Percentiles rank a stretch among this genome's conserved stretches.
These are phyloP conservation scores for Alternaria sp. DNA, from an alignment of 2,329 filamentous ascomycete species.

Conservation along the genomic window DNA sequence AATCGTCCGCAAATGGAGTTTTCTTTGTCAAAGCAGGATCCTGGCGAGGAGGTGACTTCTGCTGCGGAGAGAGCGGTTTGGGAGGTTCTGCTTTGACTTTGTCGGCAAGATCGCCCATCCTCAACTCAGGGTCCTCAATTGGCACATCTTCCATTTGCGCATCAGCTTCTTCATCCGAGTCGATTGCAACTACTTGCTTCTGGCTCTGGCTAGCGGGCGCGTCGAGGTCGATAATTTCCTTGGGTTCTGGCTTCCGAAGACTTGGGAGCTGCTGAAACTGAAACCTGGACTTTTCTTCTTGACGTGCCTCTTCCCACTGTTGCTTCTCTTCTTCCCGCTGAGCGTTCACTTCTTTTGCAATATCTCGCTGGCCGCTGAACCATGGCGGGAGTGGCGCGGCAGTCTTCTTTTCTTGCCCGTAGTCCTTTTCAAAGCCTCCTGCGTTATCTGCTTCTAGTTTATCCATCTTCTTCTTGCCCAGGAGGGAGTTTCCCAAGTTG, in stretches of 20 bases:
- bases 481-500: slow-evolving; percentile 71
- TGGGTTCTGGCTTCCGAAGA: slow-evolving; percentile 64
- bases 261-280: slow-evolving; percentile 70
- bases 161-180: slow-evolving; percentile 66
- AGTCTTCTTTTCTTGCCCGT: slow-evolving; percentile 54
- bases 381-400: slow-evolving; percentile 76
- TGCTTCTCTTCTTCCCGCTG: slow-evolving; percentile 55
- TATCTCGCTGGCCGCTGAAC: slow-evolving; percentile 67
- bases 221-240: slow-evolving; percentile 59
- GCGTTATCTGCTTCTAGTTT: slow-evolving; percentile 63
- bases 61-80: slow-evolving; percentile 30
- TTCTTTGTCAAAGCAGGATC: slow-evolving; percentile 28
- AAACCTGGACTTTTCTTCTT: slow-evolving; percentile 65
- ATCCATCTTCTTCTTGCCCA: slow-evolving; percentile 63
- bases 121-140: slow-evolving; percentile 41
- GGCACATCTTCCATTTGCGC: slow-evolving; percentile 45
- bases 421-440: slow-evolving; percentile 71
- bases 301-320: slow-evolving; percentile 65
- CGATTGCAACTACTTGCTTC: slow-evolving; percentile 67
- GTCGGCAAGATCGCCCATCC: slow-evolving; percentile 58
- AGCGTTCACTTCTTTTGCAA: slow-evolving; percentile 63
- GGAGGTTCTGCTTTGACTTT: slow-evolving; percentile 55
- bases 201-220: slow-evolving; percentile 53
- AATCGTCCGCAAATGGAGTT: slow-evolving; percentile 39
- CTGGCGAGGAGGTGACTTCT: slow-evolving; percentile 31